phyloP scores from a whole-genome alignment of 805 yeast species.

The Wickerhamomyces chambardii region DNA sequence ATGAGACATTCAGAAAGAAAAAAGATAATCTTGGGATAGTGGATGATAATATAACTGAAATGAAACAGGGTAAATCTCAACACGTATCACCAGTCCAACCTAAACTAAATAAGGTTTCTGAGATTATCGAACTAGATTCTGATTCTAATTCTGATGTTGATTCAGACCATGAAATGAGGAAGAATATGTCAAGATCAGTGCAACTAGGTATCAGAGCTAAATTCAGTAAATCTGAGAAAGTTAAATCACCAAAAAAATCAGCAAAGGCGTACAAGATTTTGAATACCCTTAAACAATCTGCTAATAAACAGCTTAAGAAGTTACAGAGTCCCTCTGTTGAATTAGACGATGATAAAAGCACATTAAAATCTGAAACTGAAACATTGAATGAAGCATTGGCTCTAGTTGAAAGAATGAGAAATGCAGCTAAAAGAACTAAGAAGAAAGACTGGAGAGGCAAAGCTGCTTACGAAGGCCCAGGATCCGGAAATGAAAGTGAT shows the following conservation, averaged over 20 bases:
- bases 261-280: background rate
- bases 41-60: no score
- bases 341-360: no score
- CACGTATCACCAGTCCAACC: background rate
- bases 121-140: conserved; percentile 10
- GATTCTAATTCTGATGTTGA: conserved; percentile 14
- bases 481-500: conserved; percentile 4
- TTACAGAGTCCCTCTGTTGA: no score
- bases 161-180: conserved; percentile 11
- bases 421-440: conserved; percentile 1
- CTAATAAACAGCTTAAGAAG: background rate
- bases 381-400: background rate
- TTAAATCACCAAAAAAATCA: conserved; percentile 1
- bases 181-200: conserved; percentile 20
- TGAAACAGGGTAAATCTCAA: no score
- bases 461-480: conserved; percentile 3
- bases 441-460: conserved; percentile 19
- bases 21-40: background rate
- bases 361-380: background rate
- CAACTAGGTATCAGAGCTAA: conserved; percentile 25
- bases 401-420: background rate
- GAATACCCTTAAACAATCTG: background rate
- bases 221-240: conserved; percentile 17
- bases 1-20: no score
- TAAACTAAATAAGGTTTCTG: background rate